Evolutionary conservation across 140 eudicot genomes (phyloP).

Genomic region (Erigeron philadelphicus): DNA sequence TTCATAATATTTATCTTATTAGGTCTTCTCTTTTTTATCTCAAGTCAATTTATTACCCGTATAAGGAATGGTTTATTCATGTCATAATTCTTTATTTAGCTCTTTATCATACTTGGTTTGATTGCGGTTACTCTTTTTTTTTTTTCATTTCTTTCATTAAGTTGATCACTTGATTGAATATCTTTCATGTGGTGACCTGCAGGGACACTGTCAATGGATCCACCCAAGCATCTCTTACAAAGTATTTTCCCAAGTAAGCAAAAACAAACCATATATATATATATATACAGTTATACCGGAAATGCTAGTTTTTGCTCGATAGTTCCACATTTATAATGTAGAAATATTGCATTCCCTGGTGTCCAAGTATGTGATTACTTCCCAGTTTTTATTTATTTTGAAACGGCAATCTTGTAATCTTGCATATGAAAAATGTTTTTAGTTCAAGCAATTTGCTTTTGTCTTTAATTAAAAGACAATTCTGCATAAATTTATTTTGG

Average conservation of each 20-base stretch:
- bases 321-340: background rate
- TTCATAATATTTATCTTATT: background rate
- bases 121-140: background rate
- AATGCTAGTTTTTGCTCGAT: conserved; percentile 1
- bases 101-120: conserved; percentile 17
- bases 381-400: background rate
- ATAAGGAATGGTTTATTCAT: conserved; percentile 6
- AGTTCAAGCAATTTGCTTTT: background rate
- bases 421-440: background rate
- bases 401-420: background rate
- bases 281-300: background rate
- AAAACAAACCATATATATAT: background rate
- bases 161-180: conserved; percentile 11
- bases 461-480: background rate
- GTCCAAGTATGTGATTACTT: background rate
- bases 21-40: background rate
- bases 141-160: background rate
- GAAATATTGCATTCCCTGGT: background rate
- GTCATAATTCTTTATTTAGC: background rate
- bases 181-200: conserved; percentile 7
- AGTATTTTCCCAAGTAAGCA: conserved; percentile 46
- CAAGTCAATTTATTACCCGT: background rate
- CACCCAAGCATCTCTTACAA: conserved; percentile 21
- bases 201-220: conserved; percentile 24
- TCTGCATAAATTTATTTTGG: background rate